These are phyloP conservation scores for Crucibulum laeve DNA, from an alignment of 768 basidiomycete species.

Conservation along the genomic window DNA sequence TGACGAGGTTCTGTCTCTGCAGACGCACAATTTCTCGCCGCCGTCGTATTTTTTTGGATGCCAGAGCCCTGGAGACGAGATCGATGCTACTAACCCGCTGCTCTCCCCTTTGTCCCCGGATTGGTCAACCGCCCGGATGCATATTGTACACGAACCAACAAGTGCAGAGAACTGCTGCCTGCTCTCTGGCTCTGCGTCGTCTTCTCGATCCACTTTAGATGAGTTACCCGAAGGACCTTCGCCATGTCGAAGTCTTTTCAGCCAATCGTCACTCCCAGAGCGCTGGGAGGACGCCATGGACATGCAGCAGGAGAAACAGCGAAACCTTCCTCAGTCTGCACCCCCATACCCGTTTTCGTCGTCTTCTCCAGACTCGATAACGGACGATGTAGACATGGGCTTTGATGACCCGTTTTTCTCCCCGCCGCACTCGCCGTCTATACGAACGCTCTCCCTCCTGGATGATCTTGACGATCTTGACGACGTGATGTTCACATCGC, in stretches of 20 bases:
- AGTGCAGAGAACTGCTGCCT: neutral
- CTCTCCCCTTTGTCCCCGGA: conserved; percentile 2
- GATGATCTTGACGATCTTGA: neutral
- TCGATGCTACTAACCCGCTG: neutral
- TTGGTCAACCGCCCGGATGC: neutral
- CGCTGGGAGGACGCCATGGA: too few relatives aligned
- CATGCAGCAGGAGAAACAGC: too few relatives aligned
- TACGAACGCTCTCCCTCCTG: neutral
- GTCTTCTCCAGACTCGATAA: neutral
- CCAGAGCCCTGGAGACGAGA: neutral
- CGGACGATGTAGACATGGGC: neutral
- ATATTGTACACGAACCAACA: neutral
- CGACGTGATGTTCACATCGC: neutral
- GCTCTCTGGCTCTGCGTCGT: neutral
- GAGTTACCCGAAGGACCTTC: too few relatives aligned
- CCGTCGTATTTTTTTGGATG: neutral
- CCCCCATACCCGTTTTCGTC: neutral
- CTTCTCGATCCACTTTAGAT: neutral
- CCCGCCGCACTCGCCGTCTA: neutral
- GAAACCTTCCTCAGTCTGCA: too few relatives aligned
- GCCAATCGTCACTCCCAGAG: too few relatives aligned
- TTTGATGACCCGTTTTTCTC: neutral
- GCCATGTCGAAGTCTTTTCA: too few relatives aligned
- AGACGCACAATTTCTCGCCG: neutral
- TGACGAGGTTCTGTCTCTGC: neutral